These are phyloP conservation scores for Euphorbia schlechtendalii DNA, from an alignment of 441 rosid species.

Conservation along the genomic window DNA sequence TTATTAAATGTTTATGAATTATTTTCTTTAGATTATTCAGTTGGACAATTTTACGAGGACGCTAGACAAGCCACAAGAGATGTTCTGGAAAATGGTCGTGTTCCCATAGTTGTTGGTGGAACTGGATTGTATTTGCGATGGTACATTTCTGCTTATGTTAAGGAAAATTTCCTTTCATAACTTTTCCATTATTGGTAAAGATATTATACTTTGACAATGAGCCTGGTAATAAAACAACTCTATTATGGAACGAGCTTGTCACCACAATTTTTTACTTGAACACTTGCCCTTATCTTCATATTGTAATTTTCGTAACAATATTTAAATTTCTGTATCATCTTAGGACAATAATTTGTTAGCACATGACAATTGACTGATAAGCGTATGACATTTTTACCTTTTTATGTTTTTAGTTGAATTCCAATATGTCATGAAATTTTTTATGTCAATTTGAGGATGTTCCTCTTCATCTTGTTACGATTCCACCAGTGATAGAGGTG, in stretches of 20 bases:
- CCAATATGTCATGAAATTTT: too few species aligned
- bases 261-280: not conserved
- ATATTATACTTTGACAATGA: not conserved
- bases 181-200: not conserved
- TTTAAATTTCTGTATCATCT: too few species aligned
- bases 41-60: conserved; percentile 66
- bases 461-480: too few species aligned
- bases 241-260: not conserved
- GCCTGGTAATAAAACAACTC: not conserved
- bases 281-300: not conserved
- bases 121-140: conserved; percentile 89
- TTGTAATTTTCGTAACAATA: too few species aligned
- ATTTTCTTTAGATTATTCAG: conserved; percentile 62
- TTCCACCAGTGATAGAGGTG: too few species aligned
- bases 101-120: conserved; percentile 89
- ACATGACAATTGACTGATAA: not conserved
- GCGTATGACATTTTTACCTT: not conserved
- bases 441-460: too few species aligned
- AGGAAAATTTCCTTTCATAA: conserved; percentile 16
- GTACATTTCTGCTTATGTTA: conserved; percentile 33
- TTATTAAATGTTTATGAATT: not conserved
- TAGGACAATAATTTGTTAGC: not conserved
- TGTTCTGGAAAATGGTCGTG: conserved; percentile 45
- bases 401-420: not conserved
- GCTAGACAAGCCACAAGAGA: conserved; percentile 66